Evolutionary conservation across 106 monocot genomes (phyloP), one percentile per base, ranked within the genome.

Genomic region (Chionographis japonica): DNA sequence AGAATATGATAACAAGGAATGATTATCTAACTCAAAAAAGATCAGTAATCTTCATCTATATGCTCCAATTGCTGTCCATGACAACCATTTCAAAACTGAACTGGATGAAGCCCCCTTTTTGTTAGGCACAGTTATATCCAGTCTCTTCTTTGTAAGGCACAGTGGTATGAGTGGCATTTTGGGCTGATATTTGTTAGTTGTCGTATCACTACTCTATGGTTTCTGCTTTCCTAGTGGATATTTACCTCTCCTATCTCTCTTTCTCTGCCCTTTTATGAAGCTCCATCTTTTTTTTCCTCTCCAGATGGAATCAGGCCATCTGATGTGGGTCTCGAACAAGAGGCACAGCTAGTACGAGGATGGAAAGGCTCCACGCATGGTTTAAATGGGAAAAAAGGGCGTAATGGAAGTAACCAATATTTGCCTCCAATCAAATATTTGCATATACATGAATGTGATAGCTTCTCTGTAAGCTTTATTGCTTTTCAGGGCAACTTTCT

Each of bases 391-490:
- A 83, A 74, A 73, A 73, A 67, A 46, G 71, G 69, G 16, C 70
- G 65, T 63, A 83, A 83, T 63, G 78, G 79, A 40, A 74, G 81
- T 70, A 73, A 20, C 37, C 76, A 73, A 53, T 81, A 75, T 61
- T 68, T 75, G 49, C 77, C 85, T 37, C 70, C 84, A 10, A 83
- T 91, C 60, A 79, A 81, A 58, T 91, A 91, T 72, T 56, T 87
- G 68, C 87, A 87, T 62, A 57, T 91, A 61, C 78, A 84, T 61
- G 91, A 87, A 56, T 88, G 85, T 50, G 72, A 92, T 37, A 80
- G 80, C 65, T 88, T 92, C 66, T 92, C 88, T 36, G 88, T 85
- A 76, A 75, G 90, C 37, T 5, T 51, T 74, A n/a, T 60, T 6
- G 9, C 66, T 70, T 8, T 60, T 68, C 4, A 37, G 37, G 35